Conservation (phyloP, 2,329 filamentous ascomycete genomes). For the Pleomassaria siparia region DNA sequence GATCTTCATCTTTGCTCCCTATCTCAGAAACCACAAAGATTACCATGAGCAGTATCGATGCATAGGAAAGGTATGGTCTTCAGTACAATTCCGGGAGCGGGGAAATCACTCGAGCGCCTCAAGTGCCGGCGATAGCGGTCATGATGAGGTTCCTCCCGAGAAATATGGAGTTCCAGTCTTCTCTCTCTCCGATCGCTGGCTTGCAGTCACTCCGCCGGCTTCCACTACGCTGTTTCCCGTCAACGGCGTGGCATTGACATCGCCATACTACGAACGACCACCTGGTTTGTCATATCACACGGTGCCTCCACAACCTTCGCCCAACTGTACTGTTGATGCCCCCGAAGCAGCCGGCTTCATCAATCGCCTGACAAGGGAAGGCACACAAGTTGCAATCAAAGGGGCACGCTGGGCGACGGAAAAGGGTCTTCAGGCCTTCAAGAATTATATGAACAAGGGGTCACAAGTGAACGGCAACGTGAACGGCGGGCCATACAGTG, state of each 20-base stretch:
- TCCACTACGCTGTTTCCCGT: slow-evolving; percentile 70
- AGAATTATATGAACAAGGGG: slow-evolving; percentile 71
- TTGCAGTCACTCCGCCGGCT: slow-evolving; percentile 74
- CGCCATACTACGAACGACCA: slow-evolving; percentile 54
- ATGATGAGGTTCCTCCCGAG: slow-evolving; percentile 32
- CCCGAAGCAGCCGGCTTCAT: slow-evolving; percentile 70
- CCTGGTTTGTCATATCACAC: slow-evolving; percentile 61
- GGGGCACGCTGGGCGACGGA: slow-evolving; percentile 76
- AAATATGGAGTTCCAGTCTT: slow-evolving; percentile 65
- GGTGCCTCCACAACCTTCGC: slow-evolving; percentile 67
- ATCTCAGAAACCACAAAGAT: slow-evolving; percentile 28
- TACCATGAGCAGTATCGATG: slow-evolving; percentile 58
- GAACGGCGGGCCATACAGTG: slow-evolving; percentile 22
- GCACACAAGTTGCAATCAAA: slow-evolving; percentile 75
- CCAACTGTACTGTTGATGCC: slow-evolving; percentile 70
- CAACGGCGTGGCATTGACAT: slow-evolving; percentile 63
- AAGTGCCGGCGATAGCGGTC: slow-evolving; percentile 38
- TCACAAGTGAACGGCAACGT: slow-evolving; percentile 19
- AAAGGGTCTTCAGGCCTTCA: slow-evolving; percentile 75
- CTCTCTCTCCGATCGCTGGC: slow-evolving; percentile 71
- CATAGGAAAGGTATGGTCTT: slow-evolving; percentile 90
- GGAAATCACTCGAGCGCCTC: slow-evolving; percentile 36
- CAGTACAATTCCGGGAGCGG: slow-evolving; percentile 61
- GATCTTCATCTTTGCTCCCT: slow-evolving; percentile 69
- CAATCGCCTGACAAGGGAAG: slow-evolving; percentile 76